A percentile compares a stretch with the other conserved stretches of the same genome.
phyloP scores from a whole-genome alignment of 805 yeast species.

The Wickerhamiella qilinensis region DNA sequence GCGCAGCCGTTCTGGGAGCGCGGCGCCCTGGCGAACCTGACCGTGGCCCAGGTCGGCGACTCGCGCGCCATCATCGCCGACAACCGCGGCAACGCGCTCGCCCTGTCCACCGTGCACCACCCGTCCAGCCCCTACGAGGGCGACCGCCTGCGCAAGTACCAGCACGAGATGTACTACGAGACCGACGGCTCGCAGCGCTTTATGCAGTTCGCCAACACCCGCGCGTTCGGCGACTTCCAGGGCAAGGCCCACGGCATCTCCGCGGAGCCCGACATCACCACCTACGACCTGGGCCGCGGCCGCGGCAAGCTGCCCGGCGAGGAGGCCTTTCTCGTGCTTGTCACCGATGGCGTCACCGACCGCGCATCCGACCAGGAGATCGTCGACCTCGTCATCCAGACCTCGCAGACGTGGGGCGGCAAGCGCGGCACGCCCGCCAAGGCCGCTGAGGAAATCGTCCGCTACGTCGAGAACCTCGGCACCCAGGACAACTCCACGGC shows the following conservation, averaged over 20 bases:
- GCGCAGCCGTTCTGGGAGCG: constrained; percentile 38
- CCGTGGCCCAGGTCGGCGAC: constrained; percentile 87
- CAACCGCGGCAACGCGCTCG: constrained; percentile 58
- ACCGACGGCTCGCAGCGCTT: constrained; percentile 87
- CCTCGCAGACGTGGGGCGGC: constrained; percentile 37
- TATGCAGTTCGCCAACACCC: constrained; percentile 71
- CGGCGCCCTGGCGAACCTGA: constrained; percentile 46
- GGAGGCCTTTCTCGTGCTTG: constrained; percentile 68
- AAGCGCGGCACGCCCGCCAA: constrained; percentile 64
- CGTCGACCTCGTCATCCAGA: constrained; percentile 67
- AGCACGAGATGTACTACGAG: constrained; percentile 56
- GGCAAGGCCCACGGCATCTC: constrained; percentile 75
- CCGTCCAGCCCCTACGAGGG: constrained; percentile 72
- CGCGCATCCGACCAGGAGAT: constrained; percentile 77
- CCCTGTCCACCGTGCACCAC: constrained; percentile 70
- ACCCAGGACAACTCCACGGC: constrained; percentile 97
- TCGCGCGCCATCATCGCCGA: constrained; percentile 80
- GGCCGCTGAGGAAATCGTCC: constrained; percentile 72
- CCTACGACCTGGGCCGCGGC: constrained; percentile 8
- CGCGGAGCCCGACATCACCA: constrained; percentile 74
- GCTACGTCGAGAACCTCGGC: constrained; percentile 71
- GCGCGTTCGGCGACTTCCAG: constrained; percentile 78
- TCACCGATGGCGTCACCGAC: constrained; percentile 80
- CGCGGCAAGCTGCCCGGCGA: constrained; percentile 47
- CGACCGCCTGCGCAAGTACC: constrained; percentile 46